A percentile compares a stretch with the other conserved stretches of the same genome.
Conservation (phyloP, 495 filamentous ascomycete genomes). For the Acidiella bohemica region DNA sequence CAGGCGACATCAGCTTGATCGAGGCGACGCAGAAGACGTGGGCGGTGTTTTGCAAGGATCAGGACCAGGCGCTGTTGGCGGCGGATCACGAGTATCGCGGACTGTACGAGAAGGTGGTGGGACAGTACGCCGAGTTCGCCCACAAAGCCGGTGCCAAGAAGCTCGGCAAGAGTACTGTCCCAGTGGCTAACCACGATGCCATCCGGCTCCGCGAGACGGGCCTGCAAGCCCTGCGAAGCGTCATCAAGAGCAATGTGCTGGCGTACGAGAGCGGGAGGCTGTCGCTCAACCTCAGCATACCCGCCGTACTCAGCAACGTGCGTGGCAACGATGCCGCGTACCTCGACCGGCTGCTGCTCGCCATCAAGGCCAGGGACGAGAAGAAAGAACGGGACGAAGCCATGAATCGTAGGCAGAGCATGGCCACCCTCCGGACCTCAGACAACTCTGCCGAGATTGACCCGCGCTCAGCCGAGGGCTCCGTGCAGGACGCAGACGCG, state of each 20-base stretch:
- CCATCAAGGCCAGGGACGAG: conserved; percentile 47
- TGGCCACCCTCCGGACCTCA: conserved; percentile 56
- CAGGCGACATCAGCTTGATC: conserved; percentile 33
- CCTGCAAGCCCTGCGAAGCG: conserved; percentile 60
- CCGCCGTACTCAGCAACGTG: conserved; percentile 71
- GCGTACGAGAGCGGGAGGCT: conserved; percentile 59
- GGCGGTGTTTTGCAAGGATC: conserved; percentile 65
- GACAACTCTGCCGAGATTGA: conserved; percentile 44
- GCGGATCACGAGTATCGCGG: conserved; percentile 68
- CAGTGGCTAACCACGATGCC: conserved; percentile 55
- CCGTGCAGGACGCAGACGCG: conserved; percentile 70
- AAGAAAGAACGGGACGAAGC: conserved; percentile 47
- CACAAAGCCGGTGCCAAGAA: conserved; percentile 34
- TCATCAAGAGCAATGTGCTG: conserved; percentile 65
- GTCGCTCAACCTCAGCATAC: conserved; percentile 53
- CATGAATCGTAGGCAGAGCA: conserved; percentile 55
- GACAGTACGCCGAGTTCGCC: conserved; percentile 64
- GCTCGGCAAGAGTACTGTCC: conserved; percentile 8
- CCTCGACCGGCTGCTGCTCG: conserved; percentile 47
- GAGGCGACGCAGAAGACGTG: conserved; percentile 77
- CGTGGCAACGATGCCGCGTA: conserved; percentile 62
- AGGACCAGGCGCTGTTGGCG: conserved; percentile 62
- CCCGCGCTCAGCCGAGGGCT: conserved; percentile 55
- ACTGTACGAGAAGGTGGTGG: conserved; percentile 71
- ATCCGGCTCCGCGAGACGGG: conserved; percentile 74